These are phyloP conservation scores for Rhodotorula sp. DNA, from an alignment of 1,284 basidiomycete genomes.

Conservation along the genomic window DNA sequence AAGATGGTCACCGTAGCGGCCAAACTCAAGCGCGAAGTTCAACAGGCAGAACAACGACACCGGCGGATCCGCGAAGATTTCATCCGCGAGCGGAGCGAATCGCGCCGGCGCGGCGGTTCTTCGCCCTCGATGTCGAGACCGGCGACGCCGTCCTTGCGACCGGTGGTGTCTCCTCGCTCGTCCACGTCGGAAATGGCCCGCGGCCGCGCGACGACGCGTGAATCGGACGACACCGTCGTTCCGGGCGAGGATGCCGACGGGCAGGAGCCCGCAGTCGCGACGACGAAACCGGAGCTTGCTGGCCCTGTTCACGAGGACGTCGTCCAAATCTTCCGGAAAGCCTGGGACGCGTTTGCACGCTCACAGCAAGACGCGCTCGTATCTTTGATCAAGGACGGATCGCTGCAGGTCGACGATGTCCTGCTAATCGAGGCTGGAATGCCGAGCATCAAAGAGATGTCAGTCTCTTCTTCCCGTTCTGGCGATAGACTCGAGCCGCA, in stretches of 20 bases:
- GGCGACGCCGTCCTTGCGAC: background rate
- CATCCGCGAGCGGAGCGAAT: background rate
- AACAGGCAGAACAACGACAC: slow-evolving; percentile 21
- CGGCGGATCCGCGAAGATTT: slow-evolving; percentile 5
- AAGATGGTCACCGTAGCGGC: slow-evolving; percentile 28
- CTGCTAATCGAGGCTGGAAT: slow-evolving; percentile 36
- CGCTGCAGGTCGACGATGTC: slow-evolving; percentile 35
- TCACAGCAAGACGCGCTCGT: slow-evolving; percentile 31
- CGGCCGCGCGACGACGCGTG: background rate
- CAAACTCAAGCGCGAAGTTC: slow-evolving; percentile 28
- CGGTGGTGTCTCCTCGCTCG: background rate
- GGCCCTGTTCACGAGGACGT: background rate
- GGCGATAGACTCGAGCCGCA: background rate
- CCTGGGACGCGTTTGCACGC: slow-evolving; percentile 31
- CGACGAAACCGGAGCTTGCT: slow-evolving; percentile 13
- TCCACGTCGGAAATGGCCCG: background rate
- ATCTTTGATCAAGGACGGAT: slow-evolving; percentile 36
- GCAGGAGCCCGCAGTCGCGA: background rate
- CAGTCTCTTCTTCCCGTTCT: background rate
- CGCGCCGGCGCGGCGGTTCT: background rate
- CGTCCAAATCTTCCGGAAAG: slow-evolving; percentile 20
- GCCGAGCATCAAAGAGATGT: slow-evolving; percentile 34
- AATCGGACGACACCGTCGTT: slow-evolving; percentile 3
- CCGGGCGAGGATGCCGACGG: slow-evolving; percentile 4
- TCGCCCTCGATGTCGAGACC: background rate